A percentile compares a stretch with the other conserved stretches of the same genome.
These are phyloP conservation scores for Annulohypoxylon bovei DNA, from an alignment of 495 filamentous ascomycete genomes.

Conservation along the genomic window DNA sequence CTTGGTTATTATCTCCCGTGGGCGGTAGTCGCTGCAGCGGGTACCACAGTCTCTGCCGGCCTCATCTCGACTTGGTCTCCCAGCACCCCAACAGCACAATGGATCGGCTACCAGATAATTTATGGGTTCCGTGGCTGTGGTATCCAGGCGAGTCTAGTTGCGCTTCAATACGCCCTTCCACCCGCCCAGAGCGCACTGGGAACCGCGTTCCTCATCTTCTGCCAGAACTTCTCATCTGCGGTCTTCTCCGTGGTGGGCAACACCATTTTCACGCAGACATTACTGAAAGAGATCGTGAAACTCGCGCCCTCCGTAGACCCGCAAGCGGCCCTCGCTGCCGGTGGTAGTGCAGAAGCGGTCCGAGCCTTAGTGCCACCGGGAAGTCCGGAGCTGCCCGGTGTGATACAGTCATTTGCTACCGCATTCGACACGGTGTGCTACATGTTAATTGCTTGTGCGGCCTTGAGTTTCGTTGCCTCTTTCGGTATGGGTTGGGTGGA, in stretches of 20 bases:
- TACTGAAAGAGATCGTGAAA: conserved; percentile 46
- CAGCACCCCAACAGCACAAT: conserved; percentile 56
- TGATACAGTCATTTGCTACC: conserved; percentile 57
- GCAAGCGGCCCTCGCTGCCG: conserved; percentile 48
- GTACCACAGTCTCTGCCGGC: conserved; percentile 66
- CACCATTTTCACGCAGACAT: conserved; percentile 61
- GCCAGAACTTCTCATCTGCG: conserved; percentile 62
- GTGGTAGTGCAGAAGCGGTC: conserved; percentile 50
- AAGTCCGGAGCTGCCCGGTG: conserved; percentile 46
- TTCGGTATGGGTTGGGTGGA: conserved; percentile 66
- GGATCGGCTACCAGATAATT: conserved; percentile 71
- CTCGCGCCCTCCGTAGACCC: conserved; percentile 55
- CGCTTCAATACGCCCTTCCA: conserved; percentile 62
- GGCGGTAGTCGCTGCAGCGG: conserved; percentile 59
- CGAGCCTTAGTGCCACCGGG: conserved; percentile 53
- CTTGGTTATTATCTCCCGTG: conserved; percentile 66
- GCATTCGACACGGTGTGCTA: conserved; percentile 56
- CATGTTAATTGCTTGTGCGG: conserved; percentile 48
- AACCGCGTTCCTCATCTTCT: conserved; percentile 63
- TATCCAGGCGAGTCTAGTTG: conserved; percentile 63
- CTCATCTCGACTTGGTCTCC: conserved; percentile 62
- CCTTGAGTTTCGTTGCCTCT: conserved; percentile 44
- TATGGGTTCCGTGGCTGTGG: conserved; percentile 61
- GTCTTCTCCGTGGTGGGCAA: conserved; percentile 62
- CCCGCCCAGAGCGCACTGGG: conserved; percentile 57